Base-by-base conservation (phyloP, 140 eudicot species). In the Anethum foeniculum region DNA sequence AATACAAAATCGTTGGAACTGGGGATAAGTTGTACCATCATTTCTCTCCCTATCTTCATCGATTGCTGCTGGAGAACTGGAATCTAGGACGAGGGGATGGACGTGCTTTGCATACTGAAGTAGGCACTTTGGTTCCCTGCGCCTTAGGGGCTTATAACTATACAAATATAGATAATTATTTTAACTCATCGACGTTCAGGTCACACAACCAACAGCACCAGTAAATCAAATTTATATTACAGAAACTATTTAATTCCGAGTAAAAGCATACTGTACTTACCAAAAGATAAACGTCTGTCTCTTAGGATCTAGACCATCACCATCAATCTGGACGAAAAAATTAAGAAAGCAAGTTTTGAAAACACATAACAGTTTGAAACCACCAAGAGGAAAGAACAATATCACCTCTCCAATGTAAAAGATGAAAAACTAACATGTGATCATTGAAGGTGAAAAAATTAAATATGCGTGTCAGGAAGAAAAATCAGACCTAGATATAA, bases 61-160 rank as follows among this genome's bases (percentile, higher is more conserved):
- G 49, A 58, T 64, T 76, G 87, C 79, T 74, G 85, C 88, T 78
- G 86, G 88, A 47, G 81, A 34, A 68, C 0, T 15, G 75, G 92
- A 85, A 77, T 75, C 85, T 82, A 84, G 44, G 56, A 62, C 84
- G 30, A 86, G 86, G 12, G 88, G 90, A 71, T 80, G 87, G 62
- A 84, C 90, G 54, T 85, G 88, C 81, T 82, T 91, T 74, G 85
- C 82, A 52, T 80, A 86, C 80, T 71, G 86, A 74, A 49, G 32
- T 51, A 25, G 48, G 30, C 84, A 78, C 81, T 81, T 83, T 56
- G 75, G 81, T 74, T 82, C 86, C 71, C 89, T 85, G 84, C 91
- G 88, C 76, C 72, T 84, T 34, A 71, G 36, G 67, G 91, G 89
- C 85, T 85, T 89, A 48, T 83, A 81, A 85, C 99, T 95, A 85